phyloP scores from a whole-genome alignment of 495 filamentous ascomycete genomes.

The Arthonia radiata region DNA sequence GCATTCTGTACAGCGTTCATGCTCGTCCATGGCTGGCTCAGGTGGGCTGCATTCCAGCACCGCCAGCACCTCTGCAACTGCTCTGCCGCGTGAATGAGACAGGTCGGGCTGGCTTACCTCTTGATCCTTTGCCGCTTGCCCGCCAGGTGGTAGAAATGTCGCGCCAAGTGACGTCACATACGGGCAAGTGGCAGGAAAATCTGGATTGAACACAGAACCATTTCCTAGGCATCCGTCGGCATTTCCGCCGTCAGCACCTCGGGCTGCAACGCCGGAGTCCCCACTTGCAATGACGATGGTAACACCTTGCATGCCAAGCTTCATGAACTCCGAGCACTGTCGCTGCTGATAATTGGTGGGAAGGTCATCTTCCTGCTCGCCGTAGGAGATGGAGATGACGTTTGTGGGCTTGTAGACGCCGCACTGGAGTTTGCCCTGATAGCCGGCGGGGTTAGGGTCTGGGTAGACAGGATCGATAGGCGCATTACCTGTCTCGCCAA shows the following conservation, averaged over 20 bases:
- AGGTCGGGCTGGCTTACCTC: too few species aligned
- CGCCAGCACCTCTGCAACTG: background rate
- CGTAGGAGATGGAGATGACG: conserved; percentile 5
- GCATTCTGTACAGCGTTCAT: background rate
- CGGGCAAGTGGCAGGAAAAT: background rate
- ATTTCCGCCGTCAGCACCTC: conserved; percentile 1
- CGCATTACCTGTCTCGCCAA: conserved; percentile 3
- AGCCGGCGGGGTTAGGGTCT: conserved; percentile 1
- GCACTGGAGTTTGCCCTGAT: conserved; percentile 3
- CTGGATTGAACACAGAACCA: conserved; percentile 3
- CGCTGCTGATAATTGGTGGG: conserved; percentile 4
- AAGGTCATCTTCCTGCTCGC: conserved; percentile 1
- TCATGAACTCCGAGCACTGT: conserved; percentile 5
- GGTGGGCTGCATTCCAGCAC: background rate
- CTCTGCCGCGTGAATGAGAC: background rate
- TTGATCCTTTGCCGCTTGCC: too few species aligned
- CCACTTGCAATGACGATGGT: background rate
- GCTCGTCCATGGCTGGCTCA: too few species aligned
- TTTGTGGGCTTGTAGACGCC: conserved; percentile 4
- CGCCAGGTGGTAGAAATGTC: background rate
- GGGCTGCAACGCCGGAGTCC: conserved; percentile 1
- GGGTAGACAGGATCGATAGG: conserved; percentile 1
- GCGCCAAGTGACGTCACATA: background rate
- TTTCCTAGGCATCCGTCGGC: conserved; percentile 1
- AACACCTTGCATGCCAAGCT: conserved; percentile 1